Percentiles rank a stretch among this genome's conserved stretches.
Conservation (phyloP, 208 protist genomes). For the Crithidia brevicula region DNA sequence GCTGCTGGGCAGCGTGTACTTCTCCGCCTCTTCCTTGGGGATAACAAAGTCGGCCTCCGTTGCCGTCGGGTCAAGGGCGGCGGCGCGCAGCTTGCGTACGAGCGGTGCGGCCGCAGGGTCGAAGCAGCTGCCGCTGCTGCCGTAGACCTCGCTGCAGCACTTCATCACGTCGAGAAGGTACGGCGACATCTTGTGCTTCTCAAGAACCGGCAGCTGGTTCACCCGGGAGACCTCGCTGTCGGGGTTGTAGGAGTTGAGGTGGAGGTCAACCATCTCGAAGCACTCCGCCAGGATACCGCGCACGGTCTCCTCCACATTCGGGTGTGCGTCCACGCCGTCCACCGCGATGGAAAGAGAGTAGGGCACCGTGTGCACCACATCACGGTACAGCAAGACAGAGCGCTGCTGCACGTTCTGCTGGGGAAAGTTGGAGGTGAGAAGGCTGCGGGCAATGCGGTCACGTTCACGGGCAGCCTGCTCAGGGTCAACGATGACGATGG, state of each 20-base stretch:
- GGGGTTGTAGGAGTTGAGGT: conserved; percentile 72
- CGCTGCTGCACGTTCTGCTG: conserved; percentile 30
- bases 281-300: conserved; percentile 41
- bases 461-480: conserved; percentile 59
- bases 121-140: conserved; percentile 52
- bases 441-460: conserved; percentile 59
- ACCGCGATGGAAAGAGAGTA: conserved; percentile 64
- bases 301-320: conserved; percentile 20
- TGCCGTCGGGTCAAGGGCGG: conserved; percentile 14
- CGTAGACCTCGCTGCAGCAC: conserved; percentile 49
- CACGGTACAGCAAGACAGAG: conserved; percentile 42
- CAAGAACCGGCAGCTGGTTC: conserved; percentile 40
- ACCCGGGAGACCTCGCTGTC: conserved; percentile 59
- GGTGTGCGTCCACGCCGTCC: conserved; percentile 25
- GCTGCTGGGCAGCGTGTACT: conserved; percentile 42
- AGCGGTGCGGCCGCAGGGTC: conserved; percentile 48
- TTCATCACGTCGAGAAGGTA: conserved; percentile 48
- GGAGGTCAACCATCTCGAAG: conserved; percentile 70
- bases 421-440: conserved; percentile 62
- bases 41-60: conserved; percentile 23
- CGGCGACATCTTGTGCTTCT: conserved; percentile 58
- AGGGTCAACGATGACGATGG: conserved; percentile 62
- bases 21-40: conserved; percentile 31
- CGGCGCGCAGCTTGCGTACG: conserved; percentile 33
- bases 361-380: conserved; percentile 74